Base-by-base conservation (phyloP, 2,329 filamentous ascomycete species). In the Zymoseptoria ardabiliae region DNA sequence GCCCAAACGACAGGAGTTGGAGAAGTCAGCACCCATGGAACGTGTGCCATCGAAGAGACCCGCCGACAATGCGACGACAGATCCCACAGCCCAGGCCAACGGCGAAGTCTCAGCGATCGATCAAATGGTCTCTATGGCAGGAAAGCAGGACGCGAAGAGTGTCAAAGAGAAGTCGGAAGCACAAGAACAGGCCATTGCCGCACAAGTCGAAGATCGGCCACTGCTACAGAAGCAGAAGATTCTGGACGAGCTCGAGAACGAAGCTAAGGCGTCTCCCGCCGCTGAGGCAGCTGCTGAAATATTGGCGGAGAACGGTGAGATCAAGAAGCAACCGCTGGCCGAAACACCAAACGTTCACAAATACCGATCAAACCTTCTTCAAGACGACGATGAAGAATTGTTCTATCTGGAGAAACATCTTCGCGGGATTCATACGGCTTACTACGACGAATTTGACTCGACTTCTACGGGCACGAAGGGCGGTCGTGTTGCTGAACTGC, bases 181-280 rank as follows among this genome's bases (percentile, higher is more conserved):
- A 69, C 93, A 97, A 72, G 90, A 94, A 69, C 90, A 93, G 71
- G 84, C 87, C 0, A 83, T 99, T 54, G 88, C 92, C 70, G 90
- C 91, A 61, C 94, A 99, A 74, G 82, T 97, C 19, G 90, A 87
- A 61, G 91, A 97, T 63, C 84, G 93, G 13, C 94, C 94, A 0
- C 77, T 99, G 25, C 78, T 96, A n/a, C 90, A 94, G 71, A 88
- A 96, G 77, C 94, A 99, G 73, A 89, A 96, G 69, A 82, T 91
- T 71, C 81, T 97, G 21, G 94, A 99, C 69, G 89, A 90, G 67
- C 54, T 66, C n/a, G 63, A 60, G 19, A 60, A 65, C 28, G 89
- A 82, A 45, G 82, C 67, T 78, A 57, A 83, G 81, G 61, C 79
- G 59, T 74, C 74, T 2, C 74, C 74, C 5, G 76, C 77, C 2